These are phyloP conservation scores for Monilinia fructicola DNA, from an alignment of 2,329 filamentous ascomycete species.

Conservation along the genomic window DNA sequence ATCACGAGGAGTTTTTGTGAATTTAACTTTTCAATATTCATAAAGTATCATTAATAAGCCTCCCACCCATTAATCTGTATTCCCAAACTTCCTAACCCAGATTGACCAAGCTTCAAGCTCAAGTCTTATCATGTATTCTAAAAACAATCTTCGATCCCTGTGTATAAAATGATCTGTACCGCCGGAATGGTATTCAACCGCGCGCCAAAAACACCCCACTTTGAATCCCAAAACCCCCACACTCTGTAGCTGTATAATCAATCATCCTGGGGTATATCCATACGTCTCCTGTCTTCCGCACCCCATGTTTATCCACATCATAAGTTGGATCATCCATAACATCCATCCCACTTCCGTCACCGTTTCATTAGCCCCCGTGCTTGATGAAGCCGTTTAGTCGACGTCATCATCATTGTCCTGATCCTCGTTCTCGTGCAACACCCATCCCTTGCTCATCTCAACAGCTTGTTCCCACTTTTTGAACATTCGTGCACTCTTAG, in stretches of 20 bases:
- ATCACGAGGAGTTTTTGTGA: background rate
- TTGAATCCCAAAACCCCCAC: constrained; percentile 1
- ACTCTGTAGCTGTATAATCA: constrained; percentile 8
- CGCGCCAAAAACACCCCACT: constrained; percentile 16
- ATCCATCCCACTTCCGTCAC: background rate
- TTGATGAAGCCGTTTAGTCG: constrained; percentile 2
- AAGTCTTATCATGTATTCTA: constrained; percentile 8
- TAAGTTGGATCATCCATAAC: constrained; percentile 6
- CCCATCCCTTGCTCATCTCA: constrained; percentile 74
- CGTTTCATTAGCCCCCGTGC: background rate
- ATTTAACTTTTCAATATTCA: constrained; percentile 7
- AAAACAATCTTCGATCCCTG: background rate
- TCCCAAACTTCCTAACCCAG: background rate
- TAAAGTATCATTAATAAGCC: background rate
- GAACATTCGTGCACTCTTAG: constrained; percentile 62
- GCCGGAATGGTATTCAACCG: constrained; percentile 6
- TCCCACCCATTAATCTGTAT: background rate
- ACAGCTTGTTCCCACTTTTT: constrained; percentile 73
- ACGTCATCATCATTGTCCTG: constrained; percentile 21
- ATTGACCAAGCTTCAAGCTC: constrained; percentile 12
- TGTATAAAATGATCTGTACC: background rate
- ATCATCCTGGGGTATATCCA: constrained; percentile 19
- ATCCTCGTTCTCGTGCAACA: constrained; percentile 34
- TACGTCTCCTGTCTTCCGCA: constrained; percentile 5
- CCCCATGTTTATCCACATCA: constrained; percentile 5